Base-by-base conservation (phyloP, 371 early-diverging fungal genomes). In the Apophysomyces sp. region DNA sequence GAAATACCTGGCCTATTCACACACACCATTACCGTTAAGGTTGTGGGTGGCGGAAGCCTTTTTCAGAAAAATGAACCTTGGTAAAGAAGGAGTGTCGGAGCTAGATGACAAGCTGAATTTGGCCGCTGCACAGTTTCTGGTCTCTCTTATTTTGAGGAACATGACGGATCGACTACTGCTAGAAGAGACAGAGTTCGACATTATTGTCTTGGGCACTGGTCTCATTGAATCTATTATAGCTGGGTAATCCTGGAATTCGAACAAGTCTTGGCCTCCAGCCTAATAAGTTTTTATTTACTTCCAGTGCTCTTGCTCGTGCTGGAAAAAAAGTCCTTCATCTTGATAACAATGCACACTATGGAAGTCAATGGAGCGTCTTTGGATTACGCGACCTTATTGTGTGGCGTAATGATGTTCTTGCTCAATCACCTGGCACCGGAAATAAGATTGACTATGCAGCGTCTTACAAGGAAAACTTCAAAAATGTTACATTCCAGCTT, bases 281-380 rank as follows among this genome's bases (percentile, higher is more conserved):
- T 16, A 11, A 15, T 28, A 27, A 24, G n/a, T 26, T 21, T 34
- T 31, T 11, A 15, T 15, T 16, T 16, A 36, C 0, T 34, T 44
- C 12, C 57, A 91, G 92, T 12, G 87, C 94, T 5, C 82, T 95
- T 31, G 84, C 95, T 13, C 73, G 88, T 8, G 81, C 80, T 12
- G 94, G 93, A n/a, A 87, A 91, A 63, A 83, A 83, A 29, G 94
- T 98, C 1, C 86, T 98, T n/a, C 97, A 97, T 66, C 74, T 98
- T 21, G 98, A 98, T 71, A 76, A 84, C 41, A 89, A 89, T 60
- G 77, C 78, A 21, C 85, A 85, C 59, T 99, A 99, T 76, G 99
- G 98, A 26, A 89, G 91, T 9, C 86, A 84, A 55, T 83, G 83
- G 71, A 84, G 89, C 1, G 85, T 88, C 1, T 86, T 92, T 55